These are phyloP conservation scores for Bremia lactucae DNA, from an alignment of 352 stramenopile genomes.

Conservation along the genomic window DNA sequence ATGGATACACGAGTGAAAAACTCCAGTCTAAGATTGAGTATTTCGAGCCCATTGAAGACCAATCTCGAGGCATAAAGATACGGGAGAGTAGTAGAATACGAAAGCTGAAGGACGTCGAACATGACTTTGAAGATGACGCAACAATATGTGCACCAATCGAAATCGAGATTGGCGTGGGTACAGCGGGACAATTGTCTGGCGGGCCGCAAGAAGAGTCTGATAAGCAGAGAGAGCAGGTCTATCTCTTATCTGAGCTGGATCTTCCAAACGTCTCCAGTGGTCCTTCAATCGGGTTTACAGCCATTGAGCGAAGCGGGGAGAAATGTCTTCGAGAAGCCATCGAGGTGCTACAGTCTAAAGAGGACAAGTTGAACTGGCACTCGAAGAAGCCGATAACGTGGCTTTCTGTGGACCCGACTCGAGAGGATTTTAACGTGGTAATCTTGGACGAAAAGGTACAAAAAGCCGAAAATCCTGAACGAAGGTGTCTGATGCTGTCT, in stretches of 20 bases:
- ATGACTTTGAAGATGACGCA: background rate
- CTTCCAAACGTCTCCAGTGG: background rate
- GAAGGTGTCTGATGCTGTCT: background rate
- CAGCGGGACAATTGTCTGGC: background rate
- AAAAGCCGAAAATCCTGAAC: background rate
- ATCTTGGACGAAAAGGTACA: background rate
- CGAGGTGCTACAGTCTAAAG: background rate
- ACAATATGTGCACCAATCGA: background rate
- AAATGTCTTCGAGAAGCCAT: conserved; percentile 4
- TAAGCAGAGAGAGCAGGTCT: background rate
- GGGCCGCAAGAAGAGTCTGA: background rate
- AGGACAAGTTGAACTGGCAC: background rate
- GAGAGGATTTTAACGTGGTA: background rate
- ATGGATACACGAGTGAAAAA: too few species aligned
- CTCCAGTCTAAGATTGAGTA: background rate
- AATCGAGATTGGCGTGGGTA: background rate
- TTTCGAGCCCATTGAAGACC: background rate
- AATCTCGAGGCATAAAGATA: background rate
- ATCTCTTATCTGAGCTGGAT: conserved; percentile 1
- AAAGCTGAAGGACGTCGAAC: background rate
- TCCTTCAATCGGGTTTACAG: background rate
- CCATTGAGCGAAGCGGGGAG: conserved; percentile 5
- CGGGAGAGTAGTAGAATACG: background rate
- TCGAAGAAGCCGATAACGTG: too few species aligned
- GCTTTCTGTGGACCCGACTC: conserved; percentile 1